Conservation (phyloP, 2,329 filamentous ascomycete genomes). For the Fusarium sarcochroum region DNA sequence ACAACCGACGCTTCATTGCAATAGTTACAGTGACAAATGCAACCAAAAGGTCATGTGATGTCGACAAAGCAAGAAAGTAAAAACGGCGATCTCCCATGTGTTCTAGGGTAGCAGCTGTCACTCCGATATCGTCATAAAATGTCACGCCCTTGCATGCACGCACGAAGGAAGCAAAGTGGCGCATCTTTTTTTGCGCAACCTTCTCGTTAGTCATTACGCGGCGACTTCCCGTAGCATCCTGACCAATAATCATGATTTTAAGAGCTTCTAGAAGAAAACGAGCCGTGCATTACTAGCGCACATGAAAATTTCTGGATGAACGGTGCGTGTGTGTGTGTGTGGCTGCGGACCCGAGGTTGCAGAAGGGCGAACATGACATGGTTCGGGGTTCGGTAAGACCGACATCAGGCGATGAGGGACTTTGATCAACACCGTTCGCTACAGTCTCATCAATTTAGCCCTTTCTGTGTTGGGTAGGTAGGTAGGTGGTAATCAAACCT, state of each 20-base stretch:
- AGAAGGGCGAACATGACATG: conserved; percentile 5
- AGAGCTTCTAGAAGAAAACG: conserved; percentile 23
- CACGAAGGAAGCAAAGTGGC: neutral
- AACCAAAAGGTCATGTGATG: neutral
- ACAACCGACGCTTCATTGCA: conserved; percentile 1
- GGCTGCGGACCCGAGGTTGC: conserved; percentile 32
- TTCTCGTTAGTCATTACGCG: neutral
- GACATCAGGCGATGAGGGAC: conserved; percentile 24
- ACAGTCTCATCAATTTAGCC: neutral
- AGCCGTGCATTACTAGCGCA: conserved; percentile 14
- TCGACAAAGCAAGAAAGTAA: neutral
- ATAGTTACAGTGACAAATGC: neutral
- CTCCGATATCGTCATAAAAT: neutral
- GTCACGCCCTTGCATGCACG: conserved; percentile 10
- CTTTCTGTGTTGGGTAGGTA: conserved; percentile 29
- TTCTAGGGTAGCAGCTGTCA: conserved; percentile 9
- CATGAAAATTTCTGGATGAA: conserved; percentile 15
- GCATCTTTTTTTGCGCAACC: neutral
- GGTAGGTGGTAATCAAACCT: conserved; percentile 3
- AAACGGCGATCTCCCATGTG: conserved; percentile 8
- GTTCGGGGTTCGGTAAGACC: conserved; percentile 25
- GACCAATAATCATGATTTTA: neutral
- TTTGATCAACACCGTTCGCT: neutral
- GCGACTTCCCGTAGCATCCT: neutral
- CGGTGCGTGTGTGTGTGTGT: neutral